Evolutionary conservation across 805 yeast species (phyloP), one percentile per base, ranked within the genome.

Genomic region (Ogataea zsoltii): DNA sequence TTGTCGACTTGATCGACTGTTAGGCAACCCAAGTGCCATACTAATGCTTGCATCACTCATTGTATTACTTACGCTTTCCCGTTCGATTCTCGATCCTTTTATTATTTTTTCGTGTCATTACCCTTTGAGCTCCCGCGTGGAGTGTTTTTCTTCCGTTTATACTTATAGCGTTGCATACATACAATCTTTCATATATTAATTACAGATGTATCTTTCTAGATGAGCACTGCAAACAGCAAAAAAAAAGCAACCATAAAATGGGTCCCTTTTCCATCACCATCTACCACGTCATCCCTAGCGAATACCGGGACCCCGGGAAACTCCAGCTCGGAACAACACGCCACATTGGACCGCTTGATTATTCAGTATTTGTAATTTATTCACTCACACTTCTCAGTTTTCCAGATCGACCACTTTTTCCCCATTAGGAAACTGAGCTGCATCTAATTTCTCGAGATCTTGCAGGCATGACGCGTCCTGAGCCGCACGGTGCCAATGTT

Each of bases 1-100:
- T 76, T 53, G 71, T 76, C 45, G 75, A 76, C 58, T 65, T 76
- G 49, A 70, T 76, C 44, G 31, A 55, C 11, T 76, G 80, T 64
- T 75, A 70, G 57, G 31, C 38, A 17, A n/a, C 6, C n/a, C 38
- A 12, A 25, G 38, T 35, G 13, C 14, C 31, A 11, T 28, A 12
- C 31, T 38, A 25, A 30, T 37, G 38, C 41, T 43, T 43, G 36
- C 41, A 29, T 43, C 41, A 38, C 18, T 38, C 41, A 37, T 38
- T 38, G 38, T 38, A 31, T 30, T 31, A 39, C 35, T 15, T 39
- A 39, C 28, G 29, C 32, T 31, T 42, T 36, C 21, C 28, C n/a
- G 23, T 26, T 26, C 35, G 34, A 37, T 25, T 37, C 19, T 21
- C 31, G 33, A 36, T 30, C 14, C 16, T 33, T 14, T 30, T 15